Conservation (phyloP, 768 basidiomycete genomes). For the Panus rudis region DNA sequence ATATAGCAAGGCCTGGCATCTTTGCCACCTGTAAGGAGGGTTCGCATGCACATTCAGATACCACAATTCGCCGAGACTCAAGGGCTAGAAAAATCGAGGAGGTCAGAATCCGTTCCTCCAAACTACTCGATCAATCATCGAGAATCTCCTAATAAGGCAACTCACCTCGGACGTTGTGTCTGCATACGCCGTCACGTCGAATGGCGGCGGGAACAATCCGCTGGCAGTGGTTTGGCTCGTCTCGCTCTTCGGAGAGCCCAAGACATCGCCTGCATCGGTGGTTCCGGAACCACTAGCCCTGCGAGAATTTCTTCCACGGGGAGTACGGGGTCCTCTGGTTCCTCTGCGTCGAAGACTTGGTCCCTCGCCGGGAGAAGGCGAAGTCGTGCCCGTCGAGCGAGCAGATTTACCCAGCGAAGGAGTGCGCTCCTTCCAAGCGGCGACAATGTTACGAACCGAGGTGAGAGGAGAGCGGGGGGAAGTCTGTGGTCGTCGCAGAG, state of each 20-base stretch:
- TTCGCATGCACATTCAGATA: conserved; percentile 88
- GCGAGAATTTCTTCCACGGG: too few relatives aligned
- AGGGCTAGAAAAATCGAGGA: conserved; percentile 47
- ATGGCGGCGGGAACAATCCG: conserved; percentile 35
- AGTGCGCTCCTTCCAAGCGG: conserved; percentile 74
- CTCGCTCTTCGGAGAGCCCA: conserved; percentile 17
- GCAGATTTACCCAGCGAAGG: conserved; percentile 31
- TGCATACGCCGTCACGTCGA: conserved; percentile 38
- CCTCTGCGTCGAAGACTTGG: conserved; percentile 45
- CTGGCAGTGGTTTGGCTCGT: conserved; percentile 23
- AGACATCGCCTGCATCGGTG: conserved; percentile 1
- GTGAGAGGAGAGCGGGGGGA: conserved; percentile 67
- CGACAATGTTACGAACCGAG: conserved; percentile 73
- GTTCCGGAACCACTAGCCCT: conserved; percentile 7
- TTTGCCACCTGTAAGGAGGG: conserved; percentile 73
- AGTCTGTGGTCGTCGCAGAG: conserved; percentile 52
- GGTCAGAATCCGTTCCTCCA: conserved; percentile 1
- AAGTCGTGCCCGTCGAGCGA: conserved; percentile 10
- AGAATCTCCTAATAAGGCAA: conserved; percentile 4
- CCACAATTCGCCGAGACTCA: conserved; percentile 81
- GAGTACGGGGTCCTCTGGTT: conserved; percentile 26
- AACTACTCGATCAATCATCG: conserved; percentile 3
- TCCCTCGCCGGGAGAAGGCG: conserved; percentile 15
- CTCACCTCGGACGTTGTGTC: conserved; percentile 38
- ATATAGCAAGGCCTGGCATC: conserved; percentile 76